Base-by-base conservation (phyloP, 2,329 filamentous ascomycete genomes). In the Diaporthe citriasiana region DNA sequence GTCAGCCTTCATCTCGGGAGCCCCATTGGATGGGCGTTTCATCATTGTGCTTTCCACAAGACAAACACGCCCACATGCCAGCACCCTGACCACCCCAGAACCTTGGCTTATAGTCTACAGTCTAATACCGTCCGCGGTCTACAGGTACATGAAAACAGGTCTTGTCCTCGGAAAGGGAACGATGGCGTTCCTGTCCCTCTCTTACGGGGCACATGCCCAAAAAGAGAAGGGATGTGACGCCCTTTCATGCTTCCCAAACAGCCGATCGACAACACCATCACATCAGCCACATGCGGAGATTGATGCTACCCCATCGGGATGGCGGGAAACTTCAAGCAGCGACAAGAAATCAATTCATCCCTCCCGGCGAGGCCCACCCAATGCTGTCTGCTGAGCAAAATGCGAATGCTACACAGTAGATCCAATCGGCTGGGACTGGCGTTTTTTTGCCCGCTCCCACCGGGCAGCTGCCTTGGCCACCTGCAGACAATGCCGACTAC, bases 191-290 rank as follows among this genome's bases (percentile, higher is more conserved):
- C 42, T 35, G 42, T 50, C 22, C 42, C 30, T 38, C 27, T 60
- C 22, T 51, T 12, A 35, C 60, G 30, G 60, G 60, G 45, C 60
- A 66, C 60, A 66, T 66, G 4, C 42, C 60, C 60, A 42, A 51
- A 50, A 66, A 22, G 6, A 66, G 60, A 50, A 66, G 60, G 60
- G 60, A 66, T 66, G 38, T 35, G 45, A 66, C 42, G 22, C 30
- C 60, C 30, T 25, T 25, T n/a, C 45, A 66, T 66, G 30, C 60
- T 66, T 50, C 30, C 42, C 42, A 66, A 51, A 66, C 60, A 66
- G 60, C 60, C 60, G 60, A 50, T 50, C 60, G 60, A 66, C 60
- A 17, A 66, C 60, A 66, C 60, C 60, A 66, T 66, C 60, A 51
- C 60, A 50, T 38, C 60, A 66, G 60, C 60, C 60, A 50, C 60